These are phyloP conservation scores for Veloporphyrellus conicus DNA, from an alignment of 1,284 basidiomycete genomes.

Conservation along the genomic window DNA sequence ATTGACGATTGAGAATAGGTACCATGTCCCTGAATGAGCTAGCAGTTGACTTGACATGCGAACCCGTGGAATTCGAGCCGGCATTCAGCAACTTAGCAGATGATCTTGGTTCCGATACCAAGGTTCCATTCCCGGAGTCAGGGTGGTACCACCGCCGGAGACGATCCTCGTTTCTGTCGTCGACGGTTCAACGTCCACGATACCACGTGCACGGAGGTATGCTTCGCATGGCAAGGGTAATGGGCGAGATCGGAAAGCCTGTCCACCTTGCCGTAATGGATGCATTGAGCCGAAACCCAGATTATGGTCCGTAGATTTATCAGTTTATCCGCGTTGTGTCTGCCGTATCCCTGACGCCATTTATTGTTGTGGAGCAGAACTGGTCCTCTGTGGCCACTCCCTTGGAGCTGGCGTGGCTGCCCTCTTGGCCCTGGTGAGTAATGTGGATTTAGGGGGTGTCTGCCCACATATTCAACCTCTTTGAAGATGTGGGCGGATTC, in stretches of 20 bases:
- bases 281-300: slow-evolving; percentile 63
- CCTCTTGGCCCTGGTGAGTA: slow-evolving; percentile 65
- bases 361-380: slow-evolving; percentile 41
- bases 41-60: slow-evolving; percentile 77
- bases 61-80: slow-evolving; percentile 63
- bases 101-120: slow-evolving; percentile 21
- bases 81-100: slow-evolving; percentile 38
- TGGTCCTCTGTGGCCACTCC: slow-evolving; percentile 80
- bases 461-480: slow-evolving; percentile 1
- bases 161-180: slow-evolving; percentile 24
- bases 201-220: slow-evolving; percentile 77
- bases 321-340: neutral
- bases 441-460: neutral
- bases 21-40: slow-evolving; percentile 81
- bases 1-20: slow-evolving; percentile 38
- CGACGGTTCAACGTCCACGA: slow-evolving; percentile 17
- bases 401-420: slow-evolving; percentile 83
- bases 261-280: slow-evolving; percentile 71
- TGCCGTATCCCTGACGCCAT: slow-evolving; percentile 7
- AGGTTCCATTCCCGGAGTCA: slow-evolving; percentile 30
- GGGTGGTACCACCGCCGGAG: slow-evolving; percentile 22
- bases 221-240: slow-evolving; percentile 70
- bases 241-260: slow-evolving; percentile 73
- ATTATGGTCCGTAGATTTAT: slow-evolving; percentile 52
- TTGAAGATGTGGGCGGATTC: slow-evolving; percentile 80